Percentiles rank a stretch among this genome's conserved stretches.
phyloP scores from a whole-genome alignment of 345 rosid genomes.

The Arabidopsis suecica region DNA sequence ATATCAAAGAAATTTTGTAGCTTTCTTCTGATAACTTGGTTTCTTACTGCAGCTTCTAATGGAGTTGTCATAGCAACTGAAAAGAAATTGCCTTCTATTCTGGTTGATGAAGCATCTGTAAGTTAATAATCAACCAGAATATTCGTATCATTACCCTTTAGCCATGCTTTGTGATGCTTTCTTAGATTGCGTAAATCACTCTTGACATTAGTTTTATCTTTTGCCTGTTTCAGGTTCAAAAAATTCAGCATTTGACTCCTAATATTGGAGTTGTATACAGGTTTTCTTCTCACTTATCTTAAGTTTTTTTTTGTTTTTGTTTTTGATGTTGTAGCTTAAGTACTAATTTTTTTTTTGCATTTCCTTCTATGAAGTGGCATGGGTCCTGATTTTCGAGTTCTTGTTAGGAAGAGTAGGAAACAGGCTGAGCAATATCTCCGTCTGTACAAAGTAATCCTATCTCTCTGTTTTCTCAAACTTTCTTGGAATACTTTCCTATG shows the following conservation, averaged over 20 bases:
- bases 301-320: neutral
- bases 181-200: neutral
- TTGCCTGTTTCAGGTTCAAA: slow-evolving; percentile 71
- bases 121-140: slow-evolving; percentile 34
- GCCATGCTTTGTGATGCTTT: neutral
- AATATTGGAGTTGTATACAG: slow-evolving; percentile 98
- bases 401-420: slow-evolving; percentile 94
- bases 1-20: neutral
- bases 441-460: slow-evolving; percentile 66
- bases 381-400: slow-evolving; percentile 96
- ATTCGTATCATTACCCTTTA: neutral
- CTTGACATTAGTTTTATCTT: neutral
- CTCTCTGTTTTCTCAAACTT: slow-evolving; percentile 2
- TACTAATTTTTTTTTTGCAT: slow-evolving; percentile 6
- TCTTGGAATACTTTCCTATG: slow-evolving; percentile 2
- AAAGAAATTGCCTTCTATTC: slow-evolving; percentile 90
- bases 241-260: slow-evolving; percentile 84
- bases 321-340: slow-evolving; percentile 3
- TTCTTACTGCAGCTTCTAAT: slow-evolving; percentile 70
- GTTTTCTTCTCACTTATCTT: slow-evolving; percentile 45
- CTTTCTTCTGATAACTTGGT: neutral
- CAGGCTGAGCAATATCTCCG: slow-evolving; percentile 90
- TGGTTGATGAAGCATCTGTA: slow-evolving; percentile 93
- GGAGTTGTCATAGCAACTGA: slow-evolving; percentile 96
- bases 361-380: slow-evolving; percentile 68